These are phyloP conservation scores for Chlorella ohadii DNA, from an alignment of 139 green algal genomes.

Conservation along the genomic window DNA sequence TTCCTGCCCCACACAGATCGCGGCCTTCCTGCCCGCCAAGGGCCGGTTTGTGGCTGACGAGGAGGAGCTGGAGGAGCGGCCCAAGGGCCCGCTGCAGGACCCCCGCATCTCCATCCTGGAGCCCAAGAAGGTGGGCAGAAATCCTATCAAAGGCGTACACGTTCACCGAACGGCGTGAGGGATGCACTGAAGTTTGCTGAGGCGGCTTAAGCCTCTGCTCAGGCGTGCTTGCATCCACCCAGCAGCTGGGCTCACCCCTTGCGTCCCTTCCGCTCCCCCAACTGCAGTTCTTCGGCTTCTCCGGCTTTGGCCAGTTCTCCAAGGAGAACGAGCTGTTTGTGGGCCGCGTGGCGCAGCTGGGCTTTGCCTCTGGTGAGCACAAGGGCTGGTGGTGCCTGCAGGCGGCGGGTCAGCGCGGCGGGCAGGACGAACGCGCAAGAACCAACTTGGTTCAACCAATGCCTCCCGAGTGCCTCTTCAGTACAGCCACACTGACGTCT, in stretches of 20 bases:
- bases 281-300: conserved; percentile 38
- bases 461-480: too few species aligned
- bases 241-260: too few species aligned
- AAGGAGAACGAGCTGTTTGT: conserved; percentile 87
- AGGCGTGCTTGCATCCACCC: too few species aligned
- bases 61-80: conserved; percentile 46
- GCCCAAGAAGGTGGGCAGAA: conserved; percentile 2
- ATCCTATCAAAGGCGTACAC: too few species aligned
- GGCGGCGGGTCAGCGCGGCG: too few species aligned
- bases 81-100: conserved; percentile 69
- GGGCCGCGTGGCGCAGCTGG: conserved; percentile 81
- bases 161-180: too few species aligned
- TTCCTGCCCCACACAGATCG: conserved; percentile 45
- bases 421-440: too few species aligned
- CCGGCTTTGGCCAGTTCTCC: conserved; percentile 47
- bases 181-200: too few species aligned
- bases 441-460: too few species aligned
- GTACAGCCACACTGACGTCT: too few species aligned
- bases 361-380: conserved; percentile 77
- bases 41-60: conserved; percentile 53
- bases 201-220: too few species aligned
- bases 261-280: background rate
- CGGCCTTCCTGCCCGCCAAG: conserved; percentile 60
- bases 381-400: too few species aligned
- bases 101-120: conserved; percentile 62